Evolutionary conservation across 345 rosid genomes (phyloP).

Genomic region (Eucalyptus sideroxylon): DNA sequence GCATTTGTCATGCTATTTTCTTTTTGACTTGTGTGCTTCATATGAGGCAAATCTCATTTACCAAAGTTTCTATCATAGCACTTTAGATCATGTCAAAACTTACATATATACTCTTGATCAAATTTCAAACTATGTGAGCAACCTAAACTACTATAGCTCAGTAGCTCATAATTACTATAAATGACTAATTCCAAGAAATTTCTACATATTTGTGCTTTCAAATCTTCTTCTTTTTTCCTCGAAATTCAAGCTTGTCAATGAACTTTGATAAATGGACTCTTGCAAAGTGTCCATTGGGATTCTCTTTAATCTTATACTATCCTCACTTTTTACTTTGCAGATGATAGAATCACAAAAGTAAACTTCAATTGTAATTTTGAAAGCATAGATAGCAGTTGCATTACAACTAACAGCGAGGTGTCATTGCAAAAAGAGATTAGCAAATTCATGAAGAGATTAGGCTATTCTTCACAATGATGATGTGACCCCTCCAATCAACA

Average conservation of each 20-base stretch:
- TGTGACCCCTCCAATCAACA: no score
- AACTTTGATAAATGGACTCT: not conserved
- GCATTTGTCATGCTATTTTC: no score
- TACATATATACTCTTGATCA: not conserved
- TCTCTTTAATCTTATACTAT: not conserved
- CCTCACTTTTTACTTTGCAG: not conserved
- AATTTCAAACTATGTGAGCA: not conserved
- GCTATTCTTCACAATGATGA: not conserved
- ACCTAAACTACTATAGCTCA: not conserved
- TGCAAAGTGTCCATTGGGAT: not conserved
- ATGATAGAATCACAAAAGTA: not conserved
- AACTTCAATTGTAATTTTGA: no score
- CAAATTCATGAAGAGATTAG: not conserved
- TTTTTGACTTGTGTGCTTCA: no score
- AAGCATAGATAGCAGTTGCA: no score
- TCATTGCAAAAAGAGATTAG: not conserved
- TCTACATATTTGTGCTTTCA: not conserved
- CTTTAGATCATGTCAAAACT: not conserved
- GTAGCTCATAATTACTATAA: not conserved
- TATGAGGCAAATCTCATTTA: not conserved
- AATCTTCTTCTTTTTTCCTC: not conserved
- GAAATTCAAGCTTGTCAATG: not conserved
- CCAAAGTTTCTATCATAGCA: not conserved
- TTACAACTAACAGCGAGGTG: no score
- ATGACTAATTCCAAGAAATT: no score